Evolutionary conservation across 192 early-diverging fungal genomes (phyloP).

Genomic region (Entomortierella chlamydospora): DNA sequence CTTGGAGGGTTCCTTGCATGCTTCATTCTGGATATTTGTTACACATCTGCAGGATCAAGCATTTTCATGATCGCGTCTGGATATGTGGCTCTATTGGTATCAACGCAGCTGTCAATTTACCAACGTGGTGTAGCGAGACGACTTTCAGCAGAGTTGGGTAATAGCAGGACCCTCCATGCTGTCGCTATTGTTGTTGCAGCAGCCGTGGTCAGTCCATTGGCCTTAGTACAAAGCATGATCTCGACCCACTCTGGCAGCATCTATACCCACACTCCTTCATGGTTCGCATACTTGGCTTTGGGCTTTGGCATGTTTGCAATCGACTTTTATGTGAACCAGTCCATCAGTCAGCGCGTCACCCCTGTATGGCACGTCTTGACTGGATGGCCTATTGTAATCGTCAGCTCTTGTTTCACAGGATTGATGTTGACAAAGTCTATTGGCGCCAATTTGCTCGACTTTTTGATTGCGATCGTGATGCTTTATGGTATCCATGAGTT

Average conservation of each 20-base stretch:
- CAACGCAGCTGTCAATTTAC: conserved; percentile 48
- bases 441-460: conserved; percentile 46
- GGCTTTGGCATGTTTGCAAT: conserved; percentile 53
- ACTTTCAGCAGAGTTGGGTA: conserved; percentile 53
- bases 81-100: conserved; percentile 39
- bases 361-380: conserved; percentile 45
- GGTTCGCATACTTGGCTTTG: conserved; percentile 39
- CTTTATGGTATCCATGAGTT: conserved; percentile 54
- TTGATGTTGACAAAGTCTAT: conserved; percentile 52
- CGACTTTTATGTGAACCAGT: conserved; percentile 58
- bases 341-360: conserved; percentile 36
- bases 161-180: conserved; percentile 40
- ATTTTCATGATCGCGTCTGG: conserved; percentile 31
- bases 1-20: conserved; percentile 31
- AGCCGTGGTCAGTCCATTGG: conserved; percentile 46
- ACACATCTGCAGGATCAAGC: conserved; percentile 29
- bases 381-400: conserved; percentile 56
- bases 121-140: conserved; percentile 45
- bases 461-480: conserved; percentile 50
- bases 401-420: conserved; percentile 43
- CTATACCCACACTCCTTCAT: conserved; percentile 38
- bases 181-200: conserved; percentile 46
- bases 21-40: conserved; percentile 33
- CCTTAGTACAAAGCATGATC: conserved; percentile 49
- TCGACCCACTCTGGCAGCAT: conserved; percentile 4